Conservation (phyloP, 495 filamentous ascomycete genomes). For the Talaromyces wortmannii region DNA sequence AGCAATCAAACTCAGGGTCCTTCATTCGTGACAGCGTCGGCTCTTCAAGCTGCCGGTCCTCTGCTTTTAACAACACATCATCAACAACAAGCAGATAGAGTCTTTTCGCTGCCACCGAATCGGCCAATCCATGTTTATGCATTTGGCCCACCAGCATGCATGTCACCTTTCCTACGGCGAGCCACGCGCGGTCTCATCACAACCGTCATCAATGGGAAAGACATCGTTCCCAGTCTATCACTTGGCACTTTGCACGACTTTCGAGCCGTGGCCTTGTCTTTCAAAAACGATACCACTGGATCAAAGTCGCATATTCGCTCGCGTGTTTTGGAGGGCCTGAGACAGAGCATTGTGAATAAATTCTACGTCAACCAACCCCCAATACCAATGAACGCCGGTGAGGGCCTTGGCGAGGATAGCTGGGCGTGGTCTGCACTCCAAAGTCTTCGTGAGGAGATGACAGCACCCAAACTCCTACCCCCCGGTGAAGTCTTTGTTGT, state of each 20-base stretch:
- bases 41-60: slow-evolving; percentile 23
- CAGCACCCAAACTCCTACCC: slow-evolving; percentile 61
- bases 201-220: slow-evolving; percentile 63
- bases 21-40: slow-evolving; percentile 44
- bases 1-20: slow-evolving; percentile 42
- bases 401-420: slow-evolving; percentile 53
- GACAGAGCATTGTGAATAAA: slow-evolving; percentile 36
- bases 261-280: slow-evolving; percentile 61
- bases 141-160: slow-evolving; percentile 67
- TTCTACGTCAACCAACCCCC: slow-evolving; percentile 41
- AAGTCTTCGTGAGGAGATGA: slow-evolving; percentile 60
- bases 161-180: slow-evolving; percentile 64
- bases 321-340: slow-evolving; percentile 59
- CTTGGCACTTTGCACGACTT: slow-evolving; percentile 72
- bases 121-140: slow-evolving; percentile 74
- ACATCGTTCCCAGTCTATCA: slow-evolving; percentile 68
- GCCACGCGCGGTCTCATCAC: slow-evolving; percentile 72
- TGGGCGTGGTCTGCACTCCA: slow-evolving; percentile 68
- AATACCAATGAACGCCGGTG: slow-evolving; percentile 32
- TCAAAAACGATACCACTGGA: slow-evolving; percentile 61
- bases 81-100: slow-evolving; percentile 10
- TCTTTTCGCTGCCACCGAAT: slow-evolving; percentile 52
- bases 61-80: slow-evolving; percentile 29
- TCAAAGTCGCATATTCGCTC: slow-evolving; percentile 59
- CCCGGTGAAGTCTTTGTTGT: slow-evolving; percentile 73